A percentile compares a stretch with the other conserved stretches of the same genome.
Evolutionary conservation across 805 yeast species (phyloP).

Genomic region (Metschnikowia amazonensis): DNA sequence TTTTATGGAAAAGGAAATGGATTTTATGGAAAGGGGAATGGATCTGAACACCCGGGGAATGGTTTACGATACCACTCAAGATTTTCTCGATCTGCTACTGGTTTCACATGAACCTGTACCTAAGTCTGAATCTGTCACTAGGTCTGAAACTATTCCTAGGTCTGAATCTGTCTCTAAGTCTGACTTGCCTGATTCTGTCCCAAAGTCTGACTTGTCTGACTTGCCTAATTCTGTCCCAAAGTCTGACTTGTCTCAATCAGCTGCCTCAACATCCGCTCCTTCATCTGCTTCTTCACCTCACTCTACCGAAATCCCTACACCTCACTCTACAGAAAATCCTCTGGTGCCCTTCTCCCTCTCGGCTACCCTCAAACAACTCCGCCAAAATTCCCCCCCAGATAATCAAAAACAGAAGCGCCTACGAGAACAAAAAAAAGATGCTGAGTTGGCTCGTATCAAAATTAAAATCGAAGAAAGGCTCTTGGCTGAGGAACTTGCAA

Average conservation of each 20-base stretch:
- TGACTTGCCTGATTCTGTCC: no score
- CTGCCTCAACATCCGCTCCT: no score
- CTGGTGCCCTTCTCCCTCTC: slow-evolving; percentile 3
- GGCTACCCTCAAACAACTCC: slow-evolving; percentile 17
- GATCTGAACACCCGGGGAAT: slow-evolving; percentile 10
- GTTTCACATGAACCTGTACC: no score
- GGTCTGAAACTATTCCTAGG: not conserved
- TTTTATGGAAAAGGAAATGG: no score
- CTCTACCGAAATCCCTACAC: no score
- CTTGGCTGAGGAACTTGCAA: slow-evolving; percentile 26
- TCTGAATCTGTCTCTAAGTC: not conserved
- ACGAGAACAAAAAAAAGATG: slow-evolving; percentile 24
- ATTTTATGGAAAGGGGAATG: no score
- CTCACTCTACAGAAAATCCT: no score
- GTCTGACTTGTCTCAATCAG: no score
- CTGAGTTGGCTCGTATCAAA: slow-evolving; percentile 29
- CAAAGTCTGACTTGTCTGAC: no score
- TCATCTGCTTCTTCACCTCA: no score
- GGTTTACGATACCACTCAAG: slow-evolving; percentile 37
- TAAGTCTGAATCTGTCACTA: not conserved
- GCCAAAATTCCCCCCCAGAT: not conserved
- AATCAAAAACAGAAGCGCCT: slow-evolving; percentile 11
- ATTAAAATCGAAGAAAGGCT: slow-evolving; percentile 33
- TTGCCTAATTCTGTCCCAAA: no score
- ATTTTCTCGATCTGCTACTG: slow-evolving; percentile 31